Base-by-base conservation (phyloP, 148 eudicot species). In the Rhododendron simsii region DNA sequence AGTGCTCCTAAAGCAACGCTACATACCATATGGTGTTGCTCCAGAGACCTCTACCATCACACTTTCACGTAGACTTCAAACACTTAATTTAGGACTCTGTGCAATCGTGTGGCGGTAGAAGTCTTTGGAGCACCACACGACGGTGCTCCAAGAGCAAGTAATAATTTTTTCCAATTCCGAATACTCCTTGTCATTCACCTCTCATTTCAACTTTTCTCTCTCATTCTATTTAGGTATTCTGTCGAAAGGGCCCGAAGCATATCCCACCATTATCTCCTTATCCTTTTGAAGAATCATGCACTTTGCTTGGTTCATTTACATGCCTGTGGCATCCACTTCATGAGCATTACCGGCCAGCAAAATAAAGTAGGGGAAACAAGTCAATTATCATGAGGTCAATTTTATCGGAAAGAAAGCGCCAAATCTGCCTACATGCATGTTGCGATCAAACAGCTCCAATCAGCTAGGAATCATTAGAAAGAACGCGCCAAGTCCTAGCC, bases 181-280 rank as follows among this genome's bases (percentile, higher is more conserved):
- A 18, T 59, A 0, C 53, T 12, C 12, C 53, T 50, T 50, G 3
- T 65, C n/a, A 51, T 11, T 48, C 30, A 45, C 21, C 81, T 79
- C 37, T 37, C 6, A n/a, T 53, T 7, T 4, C 8, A 5, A 2
- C 20, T 55, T 21, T 11, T 77, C 37, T 23, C n/a, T 57, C 44
- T 53, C 16, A 16, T 30, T 83, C 50, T 45, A 21, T 26, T 47
- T 47, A 11, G 57, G 57, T 48, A 28, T 28, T 84, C 57, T 28
- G 10, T 48, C 33, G 2, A 16, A 71, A 73, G 35, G 78, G 65
- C 35, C 28, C 55, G 30, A 41, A 50, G 85, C 78, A 71, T 48
- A 73, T 84, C 80, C 85, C 7, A 3, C 26, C 63, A 14, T 84
- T 84, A 71, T 84, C 80, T 16, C 80, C 85, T 84, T 44, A 71